These are phyloP conservation scores for Botryotinia narcissicola DNA, from an alignment of 2,329 filamentous ascomycete species.

Conservation along the genomic window DNA sequence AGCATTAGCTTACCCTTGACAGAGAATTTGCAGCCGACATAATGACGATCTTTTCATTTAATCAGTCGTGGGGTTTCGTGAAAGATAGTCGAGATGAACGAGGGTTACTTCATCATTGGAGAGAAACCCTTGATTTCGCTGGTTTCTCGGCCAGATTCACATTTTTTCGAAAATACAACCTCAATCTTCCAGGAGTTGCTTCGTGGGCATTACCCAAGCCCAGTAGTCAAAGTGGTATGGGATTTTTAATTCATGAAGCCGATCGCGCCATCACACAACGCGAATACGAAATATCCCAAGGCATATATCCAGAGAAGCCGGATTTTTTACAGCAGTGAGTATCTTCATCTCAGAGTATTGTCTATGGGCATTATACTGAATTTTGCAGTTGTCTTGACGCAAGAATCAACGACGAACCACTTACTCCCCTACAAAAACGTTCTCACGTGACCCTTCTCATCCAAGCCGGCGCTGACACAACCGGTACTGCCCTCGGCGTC, in stretches of 20 bases:
- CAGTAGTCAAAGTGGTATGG: neutral
- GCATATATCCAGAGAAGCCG: neutral
- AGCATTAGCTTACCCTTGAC: neutral
- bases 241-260: neutral
- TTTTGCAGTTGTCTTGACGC: neutral
- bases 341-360: neutral
- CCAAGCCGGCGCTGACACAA: conserved; percentile 26
- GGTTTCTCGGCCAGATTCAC: conserved; percentile 6
- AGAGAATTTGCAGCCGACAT: conserved; percentile 38
- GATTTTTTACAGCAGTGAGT: conserved; percentile 18
- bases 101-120: conserved; percentile 32
- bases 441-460: conserved; percentile 20
- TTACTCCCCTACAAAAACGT: conserved; percentile 15
- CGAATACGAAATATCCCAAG: neutral
- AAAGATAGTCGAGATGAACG: conserved; percentile 42
- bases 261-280: neutral
- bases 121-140: neutral
- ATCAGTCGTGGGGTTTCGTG: conserved; percentile 42
- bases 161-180: conserved; percentile 7
- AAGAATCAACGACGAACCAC: conserved; percentile 14
- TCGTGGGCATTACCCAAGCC: neutral
- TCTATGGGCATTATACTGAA: neutral
- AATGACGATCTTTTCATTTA: conserved; percentile 43
- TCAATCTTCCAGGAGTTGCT: neutral
- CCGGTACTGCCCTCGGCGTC: conserved; percentile 17